Evolutionary conservation across 306 rosid species (phyloP).

Genomic region (Fragaria vesca): DNA sequence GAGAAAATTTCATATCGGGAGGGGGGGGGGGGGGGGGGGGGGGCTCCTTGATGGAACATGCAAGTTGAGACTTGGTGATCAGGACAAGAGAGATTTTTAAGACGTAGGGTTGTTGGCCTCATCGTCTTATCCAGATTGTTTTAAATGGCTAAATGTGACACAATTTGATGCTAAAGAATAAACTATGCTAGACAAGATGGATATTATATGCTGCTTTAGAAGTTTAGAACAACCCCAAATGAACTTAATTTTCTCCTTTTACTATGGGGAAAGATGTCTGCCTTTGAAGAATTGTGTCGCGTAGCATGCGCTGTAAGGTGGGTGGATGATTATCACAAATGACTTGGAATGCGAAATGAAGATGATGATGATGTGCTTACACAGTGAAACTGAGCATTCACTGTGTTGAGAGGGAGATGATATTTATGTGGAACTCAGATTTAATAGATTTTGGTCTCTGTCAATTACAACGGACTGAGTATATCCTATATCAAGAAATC

Average conservation of each 20-base stretch:
- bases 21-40: not conserved
- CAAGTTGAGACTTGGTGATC: slow-evolving; percentile 4
- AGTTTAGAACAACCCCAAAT: not conserved
- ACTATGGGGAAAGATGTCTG: not conserved
- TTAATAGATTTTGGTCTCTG: not conserved
- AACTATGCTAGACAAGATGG: not conserved
- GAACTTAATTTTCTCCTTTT: not conserved
- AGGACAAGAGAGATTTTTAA: not conserved
- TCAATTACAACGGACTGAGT: not conserved
- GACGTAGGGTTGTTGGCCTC: not conserved
- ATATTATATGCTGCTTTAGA: not conserved
- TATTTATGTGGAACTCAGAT: not conserved
- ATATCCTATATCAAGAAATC: not conserved
- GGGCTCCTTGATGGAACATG: not conserved
- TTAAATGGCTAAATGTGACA: not conserved
- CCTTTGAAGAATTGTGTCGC: not conserved
- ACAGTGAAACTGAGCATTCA: not conserved
- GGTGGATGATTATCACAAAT: not conserved
- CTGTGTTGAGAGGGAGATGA: not conserved
- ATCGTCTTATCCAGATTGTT: not conserved
- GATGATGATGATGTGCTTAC: not conserved
- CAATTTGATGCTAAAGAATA: not conserved
- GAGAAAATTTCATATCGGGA: too few relatives aligned
- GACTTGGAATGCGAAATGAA: not conserved
- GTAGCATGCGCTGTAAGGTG: not conserved